Percentiles rank a stretch among this genome's conserved stretches.
phyloP scores from a whole-genome alignment of 495 filamentous ascomycete species.

The Penicillium coprophilum region DNA sequence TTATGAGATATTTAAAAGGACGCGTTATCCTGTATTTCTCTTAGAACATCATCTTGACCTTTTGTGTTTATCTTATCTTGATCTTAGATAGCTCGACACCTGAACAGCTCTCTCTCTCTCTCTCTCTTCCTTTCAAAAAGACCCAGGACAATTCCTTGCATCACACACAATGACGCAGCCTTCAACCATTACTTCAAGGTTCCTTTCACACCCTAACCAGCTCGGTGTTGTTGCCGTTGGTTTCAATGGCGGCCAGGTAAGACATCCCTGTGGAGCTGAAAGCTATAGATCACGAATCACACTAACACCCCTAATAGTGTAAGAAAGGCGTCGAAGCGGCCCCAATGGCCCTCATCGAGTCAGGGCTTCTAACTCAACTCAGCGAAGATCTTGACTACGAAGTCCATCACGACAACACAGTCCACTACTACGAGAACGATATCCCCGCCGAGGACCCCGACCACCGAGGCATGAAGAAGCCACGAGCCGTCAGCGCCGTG shows the following conservation, averaged over 20 bases:
- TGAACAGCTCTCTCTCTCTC: conserved; percentile 2
- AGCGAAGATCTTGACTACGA: conserved; percentile 82
- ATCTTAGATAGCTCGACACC: conserved; percentile 2
- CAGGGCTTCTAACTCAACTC: conserved; percentile 83
- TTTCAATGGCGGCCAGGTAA: conserved; percentile 95
- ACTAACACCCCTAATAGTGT: conserved; percentile 51
- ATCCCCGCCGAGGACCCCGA: conserved; percentile 67
- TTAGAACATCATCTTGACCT: conserved; percentile 3
- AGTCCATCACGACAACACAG: conserved; percentile 77
- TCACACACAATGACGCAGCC: conserved; percentile 59
- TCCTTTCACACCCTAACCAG: conserved; percentile 73
- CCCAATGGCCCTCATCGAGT: conserved; percentile 84
- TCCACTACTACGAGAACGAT: conserved; percentile 79
- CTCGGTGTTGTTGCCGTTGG: conserved; percentile 93
- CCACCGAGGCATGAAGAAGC: conserved; percentile 89
- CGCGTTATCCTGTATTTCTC: background rate
- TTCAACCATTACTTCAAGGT: conserved; percentile 74
- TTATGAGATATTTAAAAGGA: conserved; percentile 5
- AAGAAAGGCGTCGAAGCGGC: conserved; percentile 93
- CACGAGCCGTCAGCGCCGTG: conserved; percentile 83
- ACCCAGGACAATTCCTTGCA: background rate
- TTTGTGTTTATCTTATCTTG: conserved; percentile 33
- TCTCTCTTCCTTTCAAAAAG: background rate
- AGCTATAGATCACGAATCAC: conserved; percentile 10
- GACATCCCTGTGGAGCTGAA: conserved; percentile 16